Evolutionary conservation across 1,284 basidiomycete genomes (phyloP), one percentile per base, ranked within the genome.

Genomic region (Ganoderma leucocontextum): DNA sequence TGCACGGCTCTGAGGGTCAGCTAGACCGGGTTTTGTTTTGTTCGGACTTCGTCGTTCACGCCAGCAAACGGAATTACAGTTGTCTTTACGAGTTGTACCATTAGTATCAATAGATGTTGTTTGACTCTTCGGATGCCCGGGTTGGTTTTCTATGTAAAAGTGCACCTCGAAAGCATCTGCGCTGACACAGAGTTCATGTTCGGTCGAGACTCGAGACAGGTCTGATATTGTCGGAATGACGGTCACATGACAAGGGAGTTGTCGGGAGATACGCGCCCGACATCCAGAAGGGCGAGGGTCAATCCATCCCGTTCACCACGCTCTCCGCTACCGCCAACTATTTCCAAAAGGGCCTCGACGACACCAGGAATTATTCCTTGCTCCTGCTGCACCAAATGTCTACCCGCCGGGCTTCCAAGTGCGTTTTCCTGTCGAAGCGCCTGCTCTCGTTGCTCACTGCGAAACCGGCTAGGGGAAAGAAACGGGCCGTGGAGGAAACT

Each of bases 351-450:
- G 6, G 39, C 15, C 29, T 4, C 4, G 25, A 49, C 36, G 13
- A 9, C 44, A 33, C 29, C 0, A 25, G 19, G 5, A 35, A 67
- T 36, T 60, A 53, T 64, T 62, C 7, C 4, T 44, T 17, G 22
- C 22, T 5, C 12, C 61, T 9, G 41, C 63, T 63, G 57, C 38
- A 42, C 47, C n/a, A 35, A n/a, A 77, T 78, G 77, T 67, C 76
- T n/a, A 39, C 67, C 57, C 67, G 70, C 5, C 68, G 64, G 49
- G 58, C 70, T 35, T 68, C 75, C 63, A 77, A 76, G 78, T 79
- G 71, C 66, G 77, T 74, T 53, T 65, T 63, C 39, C 55, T 52
- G 12, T 19, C 29, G 13, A 41, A 67, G 67, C 65, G 60, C 64
- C 55, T 47, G 57, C 47, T 62, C 38, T 49, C 29, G 25, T 13